Evolutionary conservation across 208 protist species (phyloP), one percentile per base, ranked within the genome.

Genomic region (Trypanosoma vivax): DNA sequence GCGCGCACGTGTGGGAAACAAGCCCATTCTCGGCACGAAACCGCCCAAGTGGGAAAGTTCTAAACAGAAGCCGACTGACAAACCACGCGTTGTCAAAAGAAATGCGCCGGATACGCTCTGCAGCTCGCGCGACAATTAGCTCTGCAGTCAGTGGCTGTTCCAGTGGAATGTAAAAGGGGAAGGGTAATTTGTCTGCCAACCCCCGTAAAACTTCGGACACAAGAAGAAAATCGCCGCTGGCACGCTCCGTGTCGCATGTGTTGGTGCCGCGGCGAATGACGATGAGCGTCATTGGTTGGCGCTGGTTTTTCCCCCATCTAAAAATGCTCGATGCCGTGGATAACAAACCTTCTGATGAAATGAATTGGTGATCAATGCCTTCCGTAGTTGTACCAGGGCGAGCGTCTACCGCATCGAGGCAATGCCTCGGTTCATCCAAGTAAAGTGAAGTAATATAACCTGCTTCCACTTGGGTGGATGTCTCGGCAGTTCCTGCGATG

Each of bases 31-130:
- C 83, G 25, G 76, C 85, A 52, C 84, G 79, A 51, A 72, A 61
- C 7, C 79, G 65, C 2, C 79, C 86, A 4, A 94, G 70, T 14
- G 82, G 82, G 42, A 90, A 94, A 27, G 70, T 84, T 42, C 82
- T 67, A 31, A 94, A 88, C 31, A 94, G 72, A 53, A 80, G 74
- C 54, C 82, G 81, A 19, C 78, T 77, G 29, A 77, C 55, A 53
- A 87, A 87, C 79, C 82, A 90, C 5, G 82, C 79, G 43, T 89
- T 81, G 63, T 84, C 77, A 56, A 87, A 87, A 16, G 86, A 89
- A 40, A 90, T 68, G 21, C 82, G 73, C 30, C 86, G 70, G 49
- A 94, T 89, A 35, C 82, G 79, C 42, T 88, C 81, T 27, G 83
- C 86, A 18, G 88, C 74, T 39, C 81, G 73, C 42, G 60, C 63